These are phyloP conservation scores for Metarhizium anisopliae DNA, from an alignment of 2,329 filamentous ascomycete species.

Conservation along the genomic window DNA sequence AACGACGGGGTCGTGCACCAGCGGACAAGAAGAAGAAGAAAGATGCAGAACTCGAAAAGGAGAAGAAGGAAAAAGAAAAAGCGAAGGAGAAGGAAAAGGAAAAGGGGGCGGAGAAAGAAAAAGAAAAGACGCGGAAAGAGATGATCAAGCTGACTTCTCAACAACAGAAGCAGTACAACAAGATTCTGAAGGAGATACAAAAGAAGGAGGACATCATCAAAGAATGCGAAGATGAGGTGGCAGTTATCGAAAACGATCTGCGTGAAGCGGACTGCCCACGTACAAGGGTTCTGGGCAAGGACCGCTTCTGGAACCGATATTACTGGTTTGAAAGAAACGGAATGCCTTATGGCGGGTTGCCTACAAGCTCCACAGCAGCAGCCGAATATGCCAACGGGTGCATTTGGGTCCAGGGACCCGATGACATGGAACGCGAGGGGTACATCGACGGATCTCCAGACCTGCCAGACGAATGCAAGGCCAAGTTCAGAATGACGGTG, in stretches of 20 bases:
- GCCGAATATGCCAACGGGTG: conserved; percentile 90
- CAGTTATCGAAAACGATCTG: conserved; percentile 79
- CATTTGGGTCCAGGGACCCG: conserved; percentile 92
- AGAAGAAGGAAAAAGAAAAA: conserved; percentile 55
- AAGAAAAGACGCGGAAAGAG: conserved; percentile 55
- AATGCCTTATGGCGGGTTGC: conserved; percentile 89
- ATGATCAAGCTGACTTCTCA: conserved; percentile 55
- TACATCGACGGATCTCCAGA: conserved; percentile 72
- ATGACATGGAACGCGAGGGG: conserved; percentile 75
- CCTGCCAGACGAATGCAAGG: conserved; percentile 65
- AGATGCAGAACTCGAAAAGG: conserved; percentile 41
- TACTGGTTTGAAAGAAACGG: conserved; percentile 99
- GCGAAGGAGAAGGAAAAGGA: conserved; percentile 25
- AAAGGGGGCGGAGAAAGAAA: conserved; percentile 30
- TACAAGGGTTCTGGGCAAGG: conserved; percentile 81
- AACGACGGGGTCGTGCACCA: conserved; percentile 47
- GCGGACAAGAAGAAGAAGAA: conserved; percentile 66
- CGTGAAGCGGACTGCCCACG: conserved; percentile 90
- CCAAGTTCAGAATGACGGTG: conserved; percentile 72
- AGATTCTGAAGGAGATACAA: conserved; percentile 79
- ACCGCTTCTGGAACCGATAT: conserved; percentile 96
- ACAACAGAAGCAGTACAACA: conserved; percentile 81
- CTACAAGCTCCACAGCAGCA: conserved; percentile 75
- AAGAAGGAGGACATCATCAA: conserved; percentile 75
- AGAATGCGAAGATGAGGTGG: conserved; percentile 78